Evolutionary conservation across 768 basidiomycete genomes (phyloP).

Genomic region (Russula lepida): DNA sequence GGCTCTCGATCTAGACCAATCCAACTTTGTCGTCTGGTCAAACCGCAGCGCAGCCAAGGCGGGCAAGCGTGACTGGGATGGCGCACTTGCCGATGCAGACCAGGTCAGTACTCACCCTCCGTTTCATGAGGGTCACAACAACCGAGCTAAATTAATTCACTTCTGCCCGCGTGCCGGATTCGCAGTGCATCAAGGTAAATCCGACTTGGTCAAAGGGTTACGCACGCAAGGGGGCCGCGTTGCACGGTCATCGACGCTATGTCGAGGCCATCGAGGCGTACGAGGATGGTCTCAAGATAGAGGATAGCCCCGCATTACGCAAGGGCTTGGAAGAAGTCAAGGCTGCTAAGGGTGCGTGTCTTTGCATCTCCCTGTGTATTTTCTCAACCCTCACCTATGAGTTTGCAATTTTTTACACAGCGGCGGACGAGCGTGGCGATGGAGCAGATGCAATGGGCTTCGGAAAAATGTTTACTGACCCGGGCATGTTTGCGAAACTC

Average conservation of each 20-base stretch:
- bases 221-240: slow-evolving; percentile 85
- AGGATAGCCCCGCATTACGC: slow-evolving; percentile 72
- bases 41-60: slow-evolving; percentile 87
- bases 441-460: slow-evolving; percentile 52
- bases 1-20: slow-evolving; percentile 74
- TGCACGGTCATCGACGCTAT: slow-evolving; percentile 73
- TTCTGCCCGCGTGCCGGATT: neutral
- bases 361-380: neutral
- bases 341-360: slow-evolving; percentile 62
- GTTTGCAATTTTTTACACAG: slow-evolving; percentile 18
- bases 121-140: neutral
- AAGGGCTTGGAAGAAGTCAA: slow-evolving; percentile 87
- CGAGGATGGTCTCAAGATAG: slow-evolving; percentile 70
- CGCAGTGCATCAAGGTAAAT: slow-evolving; percentile 69
- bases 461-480: slow-evolving; percentile 75
- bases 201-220: slow-evolving; percentile 86
- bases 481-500: slow-evolving; percentile 73
- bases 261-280: slow-evolving; percentile 82
- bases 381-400: neutral
- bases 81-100: slow-evolving; percentile 82
- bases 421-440: slow-evolving; percentile 32
- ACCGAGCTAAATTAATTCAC: neutral
- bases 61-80: slow-evolving; percentile 71
- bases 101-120: slow-evolving; percentile 47
- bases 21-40: slow-evolving; percentile 84